These are phyloP conservation scores for Hymenoscyphus scutula DNA, from an alignment of 2,329 filamentous ascomycete species.

Conservation along the genomic window DNA sequence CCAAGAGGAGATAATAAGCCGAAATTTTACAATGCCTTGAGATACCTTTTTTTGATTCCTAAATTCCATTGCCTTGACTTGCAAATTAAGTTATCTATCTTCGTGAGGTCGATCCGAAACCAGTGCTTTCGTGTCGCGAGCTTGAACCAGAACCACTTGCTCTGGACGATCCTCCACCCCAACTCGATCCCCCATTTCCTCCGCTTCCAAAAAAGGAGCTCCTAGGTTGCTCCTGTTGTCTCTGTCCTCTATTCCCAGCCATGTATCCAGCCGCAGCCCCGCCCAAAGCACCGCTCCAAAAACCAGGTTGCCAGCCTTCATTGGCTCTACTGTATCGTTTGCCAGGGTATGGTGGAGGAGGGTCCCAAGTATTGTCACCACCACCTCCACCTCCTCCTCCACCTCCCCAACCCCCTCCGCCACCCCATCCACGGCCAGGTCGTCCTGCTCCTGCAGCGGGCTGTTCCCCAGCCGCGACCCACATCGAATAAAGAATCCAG, in stretches of 20 bases:
- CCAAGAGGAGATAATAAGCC: slow-evolving; percentile 5
- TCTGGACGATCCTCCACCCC: slow-evolving; percentile 23
- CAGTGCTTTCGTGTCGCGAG: slow-evolving; percentile 60
- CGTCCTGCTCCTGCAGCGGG: slow-evolving; percentile 33
- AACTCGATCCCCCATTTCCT: slow-evolving; percentile 14
- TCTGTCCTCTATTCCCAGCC: slow-evolving; percentile 51
- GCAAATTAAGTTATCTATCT: slow-evolving; percentile 40
- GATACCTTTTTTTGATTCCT: background rate
- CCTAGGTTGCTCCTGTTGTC: slow-evolving; percentile 33
- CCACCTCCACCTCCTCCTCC: slow-evolving; percentile 41
- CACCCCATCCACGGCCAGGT: slow-evolving; percentile 37
- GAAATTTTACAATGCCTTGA: background rate
- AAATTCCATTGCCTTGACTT: slow-evolving; percentile 4
- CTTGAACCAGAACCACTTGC: slow-evolving; percentile 28
- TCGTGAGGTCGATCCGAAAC: slow-evolving; percentile 67
- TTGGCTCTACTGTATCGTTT: slow-evolving; percentile 28
- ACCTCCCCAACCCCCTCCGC: slow-evolving; percentile 42
- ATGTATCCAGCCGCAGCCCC: slow-evolving; percentile 69
- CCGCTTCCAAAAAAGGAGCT: slow-evolving; percentile 18
- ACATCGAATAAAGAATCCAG: slow-evolving; percentile 63
- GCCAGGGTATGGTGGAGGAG: slow-evolving; percentile 36
- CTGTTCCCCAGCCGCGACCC: slow-evolving; percentile 22
- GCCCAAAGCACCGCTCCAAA: slow-evolving; percentile 62
- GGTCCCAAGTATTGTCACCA: slow-evolving; percentile 21
- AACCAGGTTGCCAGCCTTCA: slow-evolving; percentile 67